Conservation (phyloP, 805 yeast species). For the Saitoella complicata region DNA sequence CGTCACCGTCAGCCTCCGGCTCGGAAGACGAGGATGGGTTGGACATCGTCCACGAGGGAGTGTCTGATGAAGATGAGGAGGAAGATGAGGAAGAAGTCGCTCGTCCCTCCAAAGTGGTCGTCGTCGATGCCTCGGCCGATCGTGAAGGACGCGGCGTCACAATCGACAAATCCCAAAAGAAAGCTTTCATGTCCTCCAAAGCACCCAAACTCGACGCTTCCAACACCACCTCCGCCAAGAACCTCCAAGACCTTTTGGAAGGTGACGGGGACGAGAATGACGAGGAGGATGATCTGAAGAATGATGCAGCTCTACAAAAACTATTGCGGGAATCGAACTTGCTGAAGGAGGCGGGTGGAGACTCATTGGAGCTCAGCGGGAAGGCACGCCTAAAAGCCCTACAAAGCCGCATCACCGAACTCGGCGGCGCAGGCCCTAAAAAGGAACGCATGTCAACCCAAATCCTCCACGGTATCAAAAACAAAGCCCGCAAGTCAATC, state of each 20-base stretch:
- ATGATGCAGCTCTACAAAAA: constrained; percentile 54
- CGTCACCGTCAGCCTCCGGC: background rate
- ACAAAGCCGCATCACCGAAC: no score
- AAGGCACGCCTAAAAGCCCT: background rate
- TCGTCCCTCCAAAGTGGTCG: constrained; percentile 3
- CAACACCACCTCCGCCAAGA: no score
- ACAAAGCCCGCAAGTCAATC: no score
- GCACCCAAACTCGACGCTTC: no score
- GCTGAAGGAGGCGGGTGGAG: constrained; percentile 23
- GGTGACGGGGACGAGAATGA: constrained; percentile 15
- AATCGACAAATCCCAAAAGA: background rate
- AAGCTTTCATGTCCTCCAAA: background rate
- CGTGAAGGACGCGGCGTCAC: no score
- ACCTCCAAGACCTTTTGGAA: background rate
- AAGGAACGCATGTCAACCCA: no score
- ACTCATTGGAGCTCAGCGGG: constrained; percentile 7
- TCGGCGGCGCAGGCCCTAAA: no score
- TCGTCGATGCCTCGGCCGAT: no score
- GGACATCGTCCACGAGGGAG: background rate
- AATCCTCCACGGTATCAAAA: no score
- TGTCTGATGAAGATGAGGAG: background rate
- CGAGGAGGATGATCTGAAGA: constrained; percentile 35
- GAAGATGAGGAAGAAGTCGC: constrained; percentile 1
- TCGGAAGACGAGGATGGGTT: constrained; percentile 1
- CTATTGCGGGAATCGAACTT: constrained; percentile 56